Conservation (phyloP, 805 yeast genomes). For the Metschnikowia lunata region DNA sequence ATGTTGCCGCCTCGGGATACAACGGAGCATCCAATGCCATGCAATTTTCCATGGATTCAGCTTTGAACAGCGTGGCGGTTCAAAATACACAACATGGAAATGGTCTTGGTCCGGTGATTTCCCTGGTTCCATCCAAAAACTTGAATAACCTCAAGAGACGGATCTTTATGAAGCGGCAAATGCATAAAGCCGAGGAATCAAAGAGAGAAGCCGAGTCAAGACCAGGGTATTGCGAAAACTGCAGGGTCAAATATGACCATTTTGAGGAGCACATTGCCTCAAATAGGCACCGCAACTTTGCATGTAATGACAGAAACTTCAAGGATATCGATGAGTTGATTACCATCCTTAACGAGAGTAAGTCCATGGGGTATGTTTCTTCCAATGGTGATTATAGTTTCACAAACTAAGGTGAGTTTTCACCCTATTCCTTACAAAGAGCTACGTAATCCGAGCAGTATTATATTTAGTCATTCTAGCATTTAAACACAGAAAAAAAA, state of each 20-base stretch:
- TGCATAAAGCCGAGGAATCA: slow-evolving; percentile 19
- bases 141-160: slow-evolving; percentile 46
- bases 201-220: slow-evolving; percentile 29
- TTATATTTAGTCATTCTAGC: too few relatives aligned
- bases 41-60: slow-evolving; percentile 39
- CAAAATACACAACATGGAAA: slow-evolving; percentile 31
- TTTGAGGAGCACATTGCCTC: slow-evolving; percentile 72
- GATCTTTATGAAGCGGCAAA: slow-evolving; percentile 39
- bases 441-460: too few relatives aligned
- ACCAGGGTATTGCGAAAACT: slow-evolving; percentile 92
- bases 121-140: slow-evolving; percentile 53
- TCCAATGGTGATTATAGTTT: slow-evolving; percentile 38
- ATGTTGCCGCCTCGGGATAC: slow-evolving; percentile 42
- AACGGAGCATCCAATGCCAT: slow-evolving; percentile 44
- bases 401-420: slow-evolving; percentile 1
- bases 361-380: slow-evolving; percentile 38
- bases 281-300: slow-evolving; percentile 73
- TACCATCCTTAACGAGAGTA: slow-evolving; percentile 41
- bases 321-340: slow-evolving; percentile 73
- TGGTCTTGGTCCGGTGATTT: slow-evolving; percentile 57
- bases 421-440: neutral
- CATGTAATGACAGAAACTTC: slow-evolving; percentile 66
- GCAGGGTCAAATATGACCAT: slow-evolving; percentile 76
- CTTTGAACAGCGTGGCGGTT: slow-evolving; percentile 30
- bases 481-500: too few relatives aligned